Evolutionary conservation across 345 rosid genomes (phyloP).

Genomic region (Populus pruinosa): DNA sequence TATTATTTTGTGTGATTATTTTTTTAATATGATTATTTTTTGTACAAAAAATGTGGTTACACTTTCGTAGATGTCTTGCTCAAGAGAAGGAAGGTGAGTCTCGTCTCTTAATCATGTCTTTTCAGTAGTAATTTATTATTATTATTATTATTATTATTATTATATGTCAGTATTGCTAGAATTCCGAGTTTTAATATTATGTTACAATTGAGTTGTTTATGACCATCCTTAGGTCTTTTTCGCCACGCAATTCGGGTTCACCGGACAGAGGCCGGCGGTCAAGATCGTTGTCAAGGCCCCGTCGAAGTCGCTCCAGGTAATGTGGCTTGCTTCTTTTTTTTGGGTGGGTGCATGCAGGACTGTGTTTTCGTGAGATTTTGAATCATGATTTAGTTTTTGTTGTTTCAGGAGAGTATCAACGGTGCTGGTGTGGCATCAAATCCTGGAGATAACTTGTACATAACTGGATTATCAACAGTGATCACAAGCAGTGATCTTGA

Average conservation of each 20-base stretch:
- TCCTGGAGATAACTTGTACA: conserved; percentile 65
- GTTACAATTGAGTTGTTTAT: conserved; percentile 1
- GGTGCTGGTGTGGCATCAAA: conserved; percentile 39
- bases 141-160: neutral
- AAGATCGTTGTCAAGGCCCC: conserved; percentile 48
- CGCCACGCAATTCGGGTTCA: conserved; percentile 33
- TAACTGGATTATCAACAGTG: conserved; percentile 63
- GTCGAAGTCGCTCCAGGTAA: conserved; percentile 53
- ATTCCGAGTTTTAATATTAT: neutral
- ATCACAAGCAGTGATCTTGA: conserved; percentile 44
- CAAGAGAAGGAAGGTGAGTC: conserved; percentile 55
- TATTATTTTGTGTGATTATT: too few relatives aligned
- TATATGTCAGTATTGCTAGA: neutral
- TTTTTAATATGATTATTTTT: neutral
- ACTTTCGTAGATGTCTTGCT: conserved; percentile 39
- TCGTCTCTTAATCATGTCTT: neutral
- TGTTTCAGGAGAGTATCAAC: conserved; percentile 43
- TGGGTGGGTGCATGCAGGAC: neutral
- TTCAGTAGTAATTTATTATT: neutral
- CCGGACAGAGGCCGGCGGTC: conserved; percentile 40
- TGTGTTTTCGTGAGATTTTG: neutral
- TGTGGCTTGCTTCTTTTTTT: neutral
- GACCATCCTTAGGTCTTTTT: conserved; percentile 32
- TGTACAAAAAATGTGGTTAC: neutral
- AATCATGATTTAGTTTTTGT: neutral